phyloP scores from a whole-genome alignment of 495 filamentous ascomycete species.

The Sordaria brevicollis region DNA sequence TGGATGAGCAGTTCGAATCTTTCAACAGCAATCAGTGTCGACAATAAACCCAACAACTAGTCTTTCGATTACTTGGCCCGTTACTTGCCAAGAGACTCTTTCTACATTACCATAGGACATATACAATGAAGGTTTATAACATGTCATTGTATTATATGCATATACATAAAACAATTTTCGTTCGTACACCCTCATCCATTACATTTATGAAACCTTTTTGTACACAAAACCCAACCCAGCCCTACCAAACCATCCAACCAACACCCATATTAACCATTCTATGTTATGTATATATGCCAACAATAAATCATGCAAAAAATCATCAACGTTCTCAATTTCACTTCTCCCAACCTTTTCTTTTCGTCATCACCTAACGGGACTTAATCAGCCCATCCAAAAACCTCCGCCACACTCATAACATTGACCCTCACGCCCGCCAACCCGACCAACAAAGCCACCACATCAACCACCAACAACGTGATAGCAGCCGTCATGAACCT shows the following conservation, averaged over 20 bases:
- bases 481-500: conserved; percentile 76
- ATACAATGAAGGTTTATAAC: not conserved
- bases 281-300: not conserved
- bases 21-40: too few relatives aligned
- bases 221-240: not conserved
- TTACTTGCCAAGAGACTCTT: too few relatives aligned
- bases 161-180: not conserved
- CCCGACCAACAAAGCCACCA: conserved; percentile 57
- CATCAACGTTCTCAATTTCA: not conserved
- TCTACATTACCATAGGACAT: not conserved
- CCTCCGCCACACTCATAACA: conserved; percentile 65
- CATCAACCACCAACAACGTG: conserved; percentile 64
- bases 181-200: not conserved
- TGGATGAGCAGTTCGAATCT: too few relatives aligned
- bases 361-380: too few relatives aligned
- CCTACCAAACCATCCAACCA: not conserved
- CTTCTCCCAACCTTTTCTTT: not conserved
- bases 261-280: not conserved
- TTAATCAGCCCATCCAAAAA: conserved; percentile 70
- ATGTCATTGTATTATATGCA: not conserved
- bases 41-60: too few relatives aligned
- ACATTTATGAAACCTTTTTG: not conserved
- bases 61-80: too few relatives aligned
- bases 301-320: not conserved
- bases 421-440: conserved; percentile 64